Percentiles rank a stretch among this genome's conserved stretches.
These are phyloP conservation scores for Penicillium soppii DNA, from an alignment of 495 filamentous ascomycete genomes.

Conservation along the genomic window DNA sequence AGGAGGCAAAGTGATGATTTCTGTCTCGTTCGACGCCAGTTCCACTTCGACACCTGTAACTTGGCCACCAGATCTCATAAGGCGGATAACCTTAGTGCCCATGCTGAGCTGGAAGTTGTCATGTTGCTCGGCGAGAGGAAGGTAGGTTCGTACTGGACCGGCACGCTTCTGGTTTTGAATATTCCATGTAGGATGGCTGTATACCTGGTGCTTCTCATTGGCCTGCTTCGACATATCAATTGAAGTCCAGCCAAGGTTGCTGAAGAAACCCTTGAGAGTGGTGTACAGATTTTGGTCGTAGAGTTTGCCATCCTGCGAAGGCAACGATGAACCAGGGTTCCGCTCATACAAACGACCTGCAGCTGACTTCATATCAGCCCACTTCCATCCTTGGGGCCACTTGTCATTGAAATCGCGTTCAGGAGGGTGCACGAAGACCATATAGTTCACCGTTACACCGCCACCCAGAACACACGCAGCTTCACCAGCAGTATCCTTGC, in stretches of 20 bases:
- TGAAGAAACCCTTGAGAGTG: slow-evolving; percentile 75
- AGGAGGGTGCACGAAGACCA: slow-evolving; percentile 56
- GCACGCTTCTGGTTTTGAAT: slow-evolving; percentile 65
- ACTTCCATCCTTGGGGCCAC: slow-evolving; percentile 72
- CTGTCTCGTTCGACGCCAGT: slow-evolving; percentile 55
- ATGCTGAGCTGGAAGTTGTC: slow-evolving; percentile 67
- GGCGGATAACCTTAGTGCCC: slow-evolving; percentile 63
- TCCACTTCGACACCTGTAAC: slow-evolving; percentile 68
- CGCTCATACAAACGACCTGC: slow-evolving; percentile 60
- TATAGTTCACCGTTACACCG: slow-evolving; percentile 70
- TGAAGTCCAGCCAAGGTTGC: slow-evolving; percentile 56
- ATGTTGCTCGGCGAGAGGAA: slow-evolving; percentile 57
- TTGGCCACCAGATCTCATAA: slow-evolving; percentile 59
- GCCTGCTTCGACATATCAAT: slow-evolving; percentile 60
- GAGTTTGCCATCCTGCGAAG: slow-evolving; percentile 73
- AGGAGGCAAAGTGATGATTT: slow-evolving; percentile 59
- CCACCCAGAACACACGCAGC: slow-evolving; percentile 77
- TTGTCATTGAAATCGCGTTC: slow-evolving; percentile 68
- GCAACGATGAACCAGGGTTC: slow-evolving; percentile 66
- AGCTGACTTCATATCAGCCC: slow-evolving; percentile 56
- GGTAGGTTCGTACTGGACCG: slow-evolving; percentile 72
- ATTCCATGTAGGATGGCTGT: slow-evolving; percentile 65
- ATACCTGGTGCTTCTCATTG: slow-evolving; percentile 64
- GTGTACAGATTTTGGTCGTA: slow-evolving; percentile 74
- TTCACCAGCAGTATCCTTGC: slow-evolving; percentile 69